Percentiles rank a stretch among this genome's conserved stretches.
These are phyloP conservation scores for Saturnispora kantuleensis DNA, from an alignment of 805 yeast species.

Conservation along the genomic window DNA sequence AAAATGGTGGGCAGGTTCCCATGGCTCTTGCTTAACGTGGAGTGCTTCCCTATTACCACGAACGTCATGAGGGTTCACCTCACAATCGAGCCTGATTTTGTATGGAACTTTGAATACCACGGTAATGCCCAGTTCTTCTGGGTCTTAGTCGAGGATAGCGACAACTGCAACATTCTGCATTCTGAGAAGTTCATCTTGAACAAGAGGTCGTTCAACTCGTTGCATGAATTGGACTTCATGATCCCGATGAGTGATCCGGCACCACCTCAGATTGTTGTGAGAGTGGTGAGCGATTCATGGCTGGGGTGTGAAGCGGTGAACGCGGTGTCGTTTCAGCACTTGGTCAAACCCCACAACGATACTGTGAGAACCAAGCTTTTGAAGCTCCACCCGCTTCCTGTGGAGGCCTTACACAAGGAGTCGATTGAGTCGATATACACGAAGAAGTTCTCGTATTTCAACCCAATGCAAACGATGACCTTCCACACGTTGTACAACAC, in stretches of 20 bases:
- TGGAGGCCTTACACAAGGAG: constrained; percentile 63
- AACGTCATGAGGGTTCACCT: constrained; percentile 79
- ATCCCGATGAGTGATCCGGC: constrained; percentile 81
- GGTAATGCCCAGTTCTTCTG: constrained; percentile 83
- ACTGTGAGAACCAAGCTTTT: constrained; percentile 75
- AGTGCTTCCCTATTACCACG: constrained; percentile 79
- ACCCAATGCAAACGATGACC: constrained; percentile 98
- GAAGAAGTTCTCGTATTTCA: constrained; percentile 69
- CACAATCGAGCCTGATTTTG: constrained; percentile 61
- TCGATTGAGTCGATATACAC: constrained; percentile 61
- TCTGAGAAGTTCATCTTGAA: constrained; percentile 70
- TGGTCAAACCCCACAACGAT: constrained; percentile 81
- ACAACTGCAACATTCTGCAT: constrained; percentile 62
- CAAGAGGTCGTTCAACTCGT: constrained; percentile 40
- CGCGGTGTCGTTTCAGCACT: constrained; percentile 79
- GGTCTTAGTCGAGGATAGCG: constrained; percentile 86
- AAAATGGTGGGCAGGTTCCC: constrained; percentile 67
- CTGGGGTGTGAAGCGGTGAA: constrained; percentile 71
- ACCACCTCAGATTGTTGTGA: constrained; percentile 80
- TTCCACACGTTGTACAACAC: constrained; percentile 82
- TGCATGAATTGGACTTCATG: constrained; percentile 81
- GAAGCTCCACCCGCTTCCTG: constrained; percentile 77
- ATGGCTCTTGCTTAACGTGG: constrained; percentile 59
- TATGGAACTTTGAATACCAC: constrained; percentile 76
- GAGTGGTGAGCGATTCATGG: constrained; percentile 81